Conservation (phyloP, 768 basidiomycete species). For the Trametes cinnabarina region DNA sequence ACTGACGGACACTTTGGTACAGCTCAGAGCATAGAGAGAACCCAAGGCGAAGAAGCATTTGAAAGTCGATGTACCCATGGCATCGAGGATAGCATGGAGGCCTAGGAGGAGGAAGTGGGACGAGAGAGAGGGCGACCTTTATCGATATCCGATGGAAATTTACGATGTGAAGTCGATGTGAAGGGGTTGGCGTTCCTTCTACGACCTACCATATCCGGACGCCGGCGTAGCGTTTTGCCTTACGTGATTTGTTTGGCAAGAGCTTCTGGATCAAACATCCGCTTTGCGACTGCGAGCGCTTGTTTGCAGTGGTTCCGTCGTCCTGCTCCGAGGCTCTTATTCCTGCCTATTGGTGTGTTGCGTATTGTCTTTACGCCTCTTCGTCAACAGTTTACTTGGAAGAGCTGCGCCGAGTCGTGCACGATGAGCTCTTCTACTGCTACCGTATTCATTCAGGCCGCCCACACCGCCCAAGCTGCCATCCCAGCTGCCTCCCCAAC, state of each 20-base stretch:
- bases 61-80: too few relatives aligned
- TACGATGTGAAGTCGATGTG: slow-evolving; percentile 17
- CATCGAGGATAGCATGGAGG: too few relatives aligned
- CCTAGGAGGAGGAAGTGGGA: too few relatives aligned
- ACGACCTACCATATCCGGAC: slow-evolving; percentile 17
- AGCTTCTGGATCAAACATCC: slow-evolving; percentile 26
- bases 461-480: not conserved
- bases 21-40: too few relatives aligned
- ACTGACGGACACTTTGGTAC: too few relatives aligned
- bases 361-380: too few relatives aligned
- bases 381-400: too few relatives aligned
- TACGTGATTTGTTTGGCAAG: slow-evolving; percentile 23
- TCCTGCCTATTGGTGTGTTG: too few relatives aligned
- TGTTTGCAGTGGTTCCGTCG: not conserved
- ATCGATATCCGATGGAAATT: slow-evolving; percentile 16
- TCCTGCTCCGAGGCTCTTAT: not conserved
- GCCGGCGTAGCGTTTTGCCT: slow-evolving; percentile 10
- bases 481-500: not conserved
- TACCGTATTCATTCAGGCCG: not conserved
- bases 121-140: not conserved
- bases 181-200: slow-evolving; percentile 13
- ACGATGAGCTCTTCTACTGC: slow-evolving; percentile 2
- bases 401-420: not conserved
- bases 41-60: too few relatives aligned
- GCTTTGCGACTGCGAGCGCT: not conserved